These are phyloP conservation scores for Lagenidium giganteum DNA, from an alignment of 352 stramenopile species.

Conservation along the genomic window DNA sequence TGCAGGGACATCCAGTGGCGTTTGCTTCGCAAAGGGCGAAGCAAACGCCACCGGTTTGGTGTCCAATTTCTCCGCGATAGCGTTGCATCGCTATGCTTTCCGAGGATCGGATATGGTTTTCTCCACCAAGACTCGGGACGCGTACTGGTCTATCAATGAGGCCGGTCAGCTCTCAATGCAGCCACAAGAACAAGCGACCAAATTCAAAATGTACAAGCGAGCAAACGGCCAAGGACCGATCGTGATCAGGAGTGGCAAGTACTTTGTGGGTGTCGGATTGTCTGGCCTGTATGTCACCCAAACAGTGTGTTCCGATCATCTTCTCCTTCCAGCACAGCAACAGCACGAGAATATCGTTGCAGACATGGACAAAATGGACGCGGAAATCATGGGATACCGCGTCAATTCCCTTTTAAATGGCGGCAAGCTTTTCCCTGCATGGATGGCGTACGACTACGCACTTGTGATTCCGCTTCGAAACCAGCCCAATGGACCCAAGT, in stretches of 20 bases:
- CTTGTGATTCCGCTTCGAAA: slow-evolving; percentile 2
- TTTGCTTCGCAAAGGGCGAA: no score
- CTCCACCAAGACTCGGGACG: neutral
- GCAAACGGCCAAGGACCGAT: neutral
- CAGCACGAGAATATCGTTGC: neutral
- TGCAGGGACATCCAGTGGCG: no score
- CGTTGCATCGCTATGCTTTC: no score
- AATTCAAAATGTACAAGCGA: neutral
- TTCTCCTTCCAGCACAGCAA: neutral
- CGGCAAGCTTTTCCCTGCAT: neutral
- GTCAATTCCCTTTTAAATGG: neutral
- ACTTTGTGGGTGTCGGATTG: neutral
- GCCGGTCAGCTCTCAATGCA: neutral
- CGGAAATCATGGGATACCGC: neutral
- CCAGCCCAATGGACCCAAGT: slow-evolving; percentile 4
- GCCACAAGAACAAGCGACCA: slow-evolving; percentile 1
- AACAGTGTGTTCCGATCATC: neutral
- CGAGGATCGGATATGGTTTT: no score
- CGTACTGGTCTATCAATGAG: neutral
- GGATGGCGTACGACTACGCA: slow-evolving; percentile 10
- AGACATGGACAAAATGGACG: neutral
- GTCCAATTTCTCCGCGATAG: no score
- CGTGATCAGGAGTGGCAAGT: neutral
- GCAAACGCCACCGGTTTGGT: no score
- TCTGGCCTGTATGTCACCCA: neutral